Evolutionary conservation across 1,284 basidiomycete species (phyloP), one percentile per base, ranked within the genome.

Genomic region (Filobasidium uniguttulatum): DNA sequence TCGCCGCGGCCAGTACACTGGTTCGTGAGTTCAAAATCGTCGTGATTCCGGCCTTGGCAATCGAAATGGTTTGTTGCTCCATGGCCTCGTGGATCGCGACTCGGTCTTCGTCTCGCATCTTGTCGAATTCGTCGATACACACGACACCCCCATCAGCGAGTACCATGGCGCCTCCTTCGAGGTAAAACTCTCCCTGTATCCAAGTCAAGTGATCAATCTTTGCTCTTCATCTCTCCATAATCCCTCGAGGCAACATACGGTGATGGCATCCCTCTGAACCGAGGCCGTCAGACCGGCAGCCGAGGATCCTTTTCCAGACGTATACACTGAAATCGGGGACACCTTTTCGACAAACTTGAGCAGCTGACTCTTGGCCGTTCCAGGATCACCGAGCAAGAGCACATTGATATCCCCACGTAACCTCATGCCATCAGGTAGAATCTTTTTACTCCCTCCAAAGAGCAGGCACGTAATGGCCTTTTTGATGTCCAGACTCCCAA

Each of bases 61-160:
- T 97, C 2, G 94, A 98, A 59, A 99, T 98, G 0, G 93, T 99
- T 67, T 99, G 93, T 65, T 99, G 93, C 64, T 99, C 93, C 93
- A 99, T 99, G 15, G 93, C 94, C 71, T 98, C 94, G 71, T 98
- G 94, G 55, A 98, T 98, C 0, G 94, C 94, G 2, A 98, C 94
- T 53, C 94, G 81, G 64, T 98, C 94, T 68, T 97, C 93, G 63
- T 98, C 94, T 26, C 93, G 77, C 94, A 98, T 99, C 75, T 99
- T 99, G 74, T 98, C 94, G 62, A 99, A 99, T 68, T 99, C 94
- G 64, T 99, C 94, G 62, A 99, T 99, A 65, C 94, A 98, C 19
- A 98, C 94, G 14, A 98, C 91, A 25, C 94, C 94, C 3, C 88
- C 90, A 64, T 99, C 94, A 0, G 94, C 94, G 26, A 99, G 78